Evolutionary conservation across 2,329 filamentous ascomycete genomes (phyloP).

Genomic region (Lasiodiplodia hormozganensis): DNA sequence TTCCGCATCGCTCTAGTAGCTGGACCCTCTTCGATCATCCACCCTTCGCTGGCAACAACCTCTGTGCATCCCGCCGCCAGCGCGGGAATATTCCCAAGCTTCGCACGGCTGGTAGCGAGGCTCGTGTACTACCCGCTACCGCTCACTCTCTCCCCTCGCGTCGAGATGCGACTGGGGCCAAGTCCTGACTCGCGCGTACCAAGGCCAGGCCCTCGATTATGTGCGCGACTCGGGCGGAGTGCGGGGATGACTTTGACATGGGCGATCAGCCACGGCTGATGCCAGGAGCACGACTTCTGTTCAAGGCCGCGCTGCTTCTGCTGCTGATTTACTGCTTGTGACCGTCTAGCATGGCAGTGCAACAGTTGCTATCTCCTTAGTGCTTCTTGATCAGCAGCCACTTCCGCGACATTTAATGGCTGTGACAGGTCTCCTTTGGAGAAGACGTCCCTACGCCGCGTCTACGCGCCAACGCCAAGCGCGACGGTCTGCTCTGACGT

Average conservation of each 20-base stretch:
- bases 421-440: slow-evolving; percentile 13
- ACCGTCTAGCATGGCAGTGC: slow-evolving; percentile 6
- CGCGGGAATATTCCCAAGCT: slow-evolving; percentile 7
- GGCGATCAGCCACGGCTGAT: slow-evolving; percentile 7
- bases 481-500: slow-evolving; percentile 15
- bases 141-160: not conserved
- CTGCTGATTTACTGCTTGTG: not conserved
- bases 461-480: not conserved
- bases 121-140: slow-evolving; percentile 7
- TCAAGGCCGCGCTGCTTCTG: not conserved
- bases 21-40: not conserved
- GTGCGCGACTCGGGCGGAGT: slow-evolving; percentile 12
- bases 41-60: not conserved
- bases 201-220: not conserved
- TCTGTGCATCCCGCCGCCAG: slow-evolving; percentile 3
- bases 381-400: slow-evolving; percentile 23
- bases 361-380: slow-evolving; percentile 10
- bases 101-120: not conserved
- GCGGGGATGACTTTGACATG: not conserved
- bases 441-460: not conserved
- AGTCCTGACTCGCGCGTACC: slow-evolving; percentile 5
- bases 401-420: slow-evolving; percentile 19
- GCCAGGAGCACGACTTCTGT: not conserved
- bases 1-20: not conserved
- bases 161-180: slow-evolving; percentile 1